phyloP scores from a whole-genome alignment of 345 rosid species.

The Sonneratia caseolaris region DNA sequence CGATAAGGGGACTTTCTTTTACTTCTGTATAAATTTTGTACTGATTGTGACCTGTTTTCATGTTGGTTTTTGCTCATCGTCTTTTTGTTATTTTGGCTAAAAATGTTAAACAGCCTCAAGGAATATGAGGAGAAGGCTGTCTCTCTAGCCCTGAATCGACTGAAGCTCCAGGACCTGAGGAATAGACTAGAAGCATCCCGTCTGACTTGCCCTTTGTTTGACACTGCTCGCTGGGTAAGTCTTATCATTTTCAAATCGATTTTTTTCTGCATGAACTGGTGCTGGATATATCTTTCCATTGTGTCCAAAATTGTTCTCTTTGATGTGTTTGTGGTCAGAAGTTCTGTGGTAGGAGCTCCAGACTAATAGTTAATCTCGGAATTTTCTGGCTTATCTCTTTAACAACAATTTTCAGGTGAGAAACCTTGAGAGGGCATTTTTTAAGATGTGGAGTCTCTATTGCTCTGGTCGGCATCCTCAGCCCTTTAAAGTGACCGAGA shows the following conservation, averaged over 20 bases:
- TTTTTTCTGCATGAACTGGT: not conserved
- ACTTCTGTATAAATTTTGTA: too few species aligned
- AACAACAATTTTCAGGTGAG: conserved; percentile 47
- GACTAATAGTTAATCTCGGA: not conserved
- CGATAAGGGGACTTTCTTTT: not conserved
- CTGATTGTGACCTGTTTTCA: too few species aligned
- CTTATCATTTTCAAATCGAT: not conserved
- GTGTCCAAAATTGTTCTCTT: not conserved
- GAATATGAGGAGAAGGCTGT: conserved; percentile 92
- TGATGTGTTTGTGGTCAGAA: not conserved
- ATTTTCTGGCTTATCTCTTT: not conserved
- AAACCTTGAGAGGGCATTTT: conserved; percentile 80
- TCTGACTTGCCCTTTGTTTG: conserved; percentile 77
- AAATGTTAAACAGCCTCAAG: conserved; percentile 45
- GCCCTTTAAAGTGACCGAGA: conserved; percentile 74
- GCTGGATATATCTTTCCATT: not conserved
- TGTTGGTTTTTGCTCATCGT: not conserved
- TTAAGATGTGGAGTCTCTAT: conserved; percentile 90
- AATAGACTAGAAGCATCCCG: conserved; percentile 62
- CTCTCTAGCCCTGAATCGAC: conserved; percentile 57
- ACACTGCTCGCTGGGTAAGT: conserved; percentile 92
- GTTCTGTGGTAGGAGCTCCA: not conserved
- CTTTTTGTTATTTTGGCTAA: not conserved
- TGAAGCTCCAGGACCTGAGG: conserved; percentile 63
- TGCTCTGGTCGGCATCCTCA: conserved; percentile 67